Evolutionary conservation across 257 asterid genomes (phyloP), one percentile per base, ranked within the genome.

Genomic region (Anisodus tanguticus): DNA sequence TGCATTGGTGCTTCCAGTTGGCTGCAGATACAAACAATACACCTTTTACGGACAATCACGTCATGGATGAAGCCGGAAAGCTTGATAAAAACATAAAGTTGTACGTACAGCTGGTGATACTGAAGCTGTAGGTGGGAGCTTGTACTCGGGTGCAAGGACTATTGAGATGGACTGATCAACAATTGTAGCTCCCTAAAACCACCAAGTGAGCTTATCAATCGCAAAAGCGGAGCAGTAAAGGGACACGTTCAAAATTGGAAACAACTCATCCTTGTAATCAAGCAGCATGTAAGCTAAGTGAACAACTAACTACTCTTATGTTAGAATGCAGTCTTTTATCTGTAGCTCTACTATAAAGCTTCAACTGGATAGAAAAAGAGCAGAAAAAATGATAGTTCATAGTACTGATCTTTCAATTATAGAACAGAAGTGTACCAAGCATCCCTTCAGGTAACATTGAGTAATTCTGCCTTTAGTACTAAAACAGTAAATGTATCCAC

Each of bases 101-200:
- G 62, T 79, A 41, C 92, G 5, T 88, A 92, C 91, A 17, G 77
- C 22, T 81, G 81, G 81, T 67, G 90, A n/a, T 78, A 90, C 86
- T 13, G 85, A 53, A 26, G 89, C 91, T 47, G 84, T 22, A 74
- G 88, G 64, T 54, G 93, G 95, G 83, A 88, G 87, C 76, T 82
- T 86, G 80, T 92, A 92, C 64, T 86, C 88, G 35, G 89, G 91
- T 54, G 87, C 91, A 8, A 90, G 88, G 74, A 88, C 86, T 66
- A 90, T 88, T 64, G 87, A 86, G 83, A 91, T 91, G 47, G 93
- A 72, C 89, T 92, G 95, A 85, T 92, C 95, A 64, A 91, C 91
- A 77, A 92, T 91, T 10, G 94, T 89, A 83, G 95, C 91, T 67
- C 93, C 95, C 95, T 92, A 90, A 81, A 85, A 41, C 86, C 58